These are phyloP conservation scores for Erythrophleum ivorense DNA, from an alignment of 331 rosid species.

Conservation along the genomic window DNA sequence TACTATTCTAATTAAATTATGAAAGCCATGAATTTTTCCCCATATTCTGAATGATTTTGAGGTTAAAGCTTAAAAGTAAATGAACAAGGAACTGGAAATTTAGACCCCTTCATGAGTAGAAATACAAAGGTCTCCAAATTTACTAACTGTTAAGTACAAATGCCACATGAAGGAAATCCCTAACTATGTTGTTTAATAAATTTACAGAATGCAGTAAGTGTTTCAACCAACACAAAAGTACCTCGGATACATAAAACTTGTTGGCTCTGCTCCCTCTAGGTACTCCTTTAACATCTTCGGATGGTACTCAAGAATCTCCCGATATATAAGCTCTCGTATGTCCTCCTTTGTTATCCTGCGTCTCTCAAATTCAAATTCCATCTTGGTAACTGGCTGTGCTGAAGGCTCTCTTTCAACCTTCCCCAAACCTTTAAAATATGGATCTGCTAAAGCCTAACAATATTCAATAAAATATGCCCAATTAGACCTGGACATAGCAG, in stretches of 20 bases:
- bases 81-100: background rate
- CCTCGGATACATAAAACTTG: constrained; percentile 99
- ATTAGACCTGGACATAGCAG: constrained; percentile 30
- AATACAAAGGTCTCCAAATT: background rate
- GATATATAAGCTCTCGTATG: constrained; percentile 90
- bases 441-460: constrained; percentile 91
- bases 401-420: constrained; percentile 99
- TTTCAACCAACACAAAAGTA: constrained; percentile 39
- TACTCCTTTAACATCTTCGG: constrained; percentile 94
- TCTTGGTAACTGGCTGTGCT: constrained; percentile 96
- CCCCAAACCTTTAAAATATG: constrained; percentile 96
- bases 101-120: background rate
- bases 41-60: background rate
- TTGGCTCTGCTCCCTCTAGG: constrained; percentile 97
- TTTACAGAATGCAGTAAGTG: background rate
- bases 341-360: constrained; percentile 98
- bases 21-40: background rate
- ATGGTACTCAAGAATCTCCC: constrained; percentile 95
- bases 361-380: constrained; percentile 99
- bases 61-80: background rate
- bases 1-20: too few relatives aligned
- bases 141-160: background rate
- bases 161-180: constrained; percentile 2
- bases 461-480: constrained; percentile 30
- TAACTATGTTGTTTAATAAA: background rate